These are phyloP conservation scores for Paecilomyces sp. DNA, from an alignment of 2,329 filamentous ascomycete species.

Conservation along the genomic window DNA sequence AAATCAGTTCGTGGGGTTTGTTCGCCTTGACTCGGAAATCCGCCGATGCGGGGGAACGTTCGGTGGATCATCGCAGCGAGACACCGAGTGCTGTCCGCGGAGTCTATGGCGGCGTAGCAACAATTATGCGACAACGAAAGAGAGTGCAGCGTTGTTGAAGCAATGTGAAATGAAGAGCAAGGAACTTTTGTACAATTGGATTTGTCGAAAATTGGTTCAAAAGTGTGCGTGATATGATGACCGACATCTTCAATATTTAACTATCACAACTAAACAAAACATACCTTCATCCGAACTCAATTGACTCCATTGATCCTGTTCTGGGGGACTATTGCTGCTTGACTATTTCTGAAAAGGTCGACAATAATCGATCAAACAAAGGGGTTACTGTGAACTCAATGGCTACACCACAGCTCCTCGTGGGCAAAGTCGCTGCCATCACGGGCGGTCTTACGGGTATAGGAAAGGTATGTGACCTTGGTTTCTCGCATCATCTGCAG, in stretches of 20 bases:
- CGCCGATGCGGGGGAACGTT: constrained; percentile 6
- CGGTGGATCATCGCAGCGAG: constrained; percentile 26
- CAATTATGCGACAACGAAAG: not conserved
- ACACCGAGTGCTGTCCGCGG: constrained; percentile 8
- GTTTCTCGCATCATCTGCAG: not conserved
- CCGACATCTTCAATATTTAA: not conserved
- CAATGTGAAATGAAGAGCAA: not conserved
- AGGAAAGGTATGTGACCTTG: constrained; percentile 46
- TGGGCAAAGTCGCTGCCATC: constrained; percentile 73
- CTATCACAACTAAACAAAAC: not conserved
- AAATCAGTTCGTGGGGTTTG: not conserved
- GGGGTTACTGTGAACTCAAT: constrained; percentile 11
- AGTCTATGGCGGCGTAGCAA: constrained; percentile 3
- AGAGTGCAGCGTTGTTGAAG: not conserved
- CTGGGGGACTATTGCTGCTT: not conserved
- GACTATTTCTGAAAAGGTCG: not conserved
- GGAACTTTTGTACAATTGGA: not conserved
- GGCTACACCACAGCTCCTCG: constrained; percentile 47
- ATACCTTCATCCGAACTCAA: not conserved
- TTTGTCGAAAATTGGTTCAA: not conserved
- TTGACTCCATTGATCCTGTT: not conserved
- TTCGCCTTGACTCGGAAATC: not conserved
- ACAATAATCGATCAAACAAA: not conserved
- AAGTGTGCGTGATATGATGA: not conserved
- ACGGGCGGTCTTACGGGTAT: constrained; percentile 84